These are phyloP conservation scores for Ophiosphaerella narmari DNA, from an alignment of 2,329 filamentous ascomycete genomes.

Conservation along the genomic window DNA sequence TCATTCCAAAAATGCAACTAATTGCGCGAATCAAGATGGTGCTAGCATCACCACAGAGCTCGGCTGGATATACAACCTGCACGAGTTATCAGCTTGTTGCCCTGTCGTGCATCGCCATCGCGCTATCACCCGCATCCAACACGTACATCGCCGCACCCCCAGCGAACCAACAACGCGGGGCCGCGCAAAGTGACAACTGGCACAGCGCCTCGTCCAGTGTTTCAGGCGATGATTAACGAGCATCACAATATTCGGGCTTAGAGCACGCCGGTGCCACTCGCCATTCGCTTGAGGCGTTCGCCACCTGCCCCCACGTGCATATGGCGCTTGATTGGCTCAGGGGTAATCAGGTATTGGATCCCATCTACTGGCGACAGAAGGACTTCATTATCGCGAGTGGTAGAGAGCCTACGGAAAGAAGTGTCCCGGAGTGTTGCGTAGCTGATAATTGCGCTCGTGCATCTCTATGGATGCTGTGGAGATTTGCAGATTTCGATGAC, in stretches of 20 bases:
- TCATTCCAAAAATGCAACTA: background rate
- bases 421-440: background rate
- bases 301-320: constrained; percentile 16
- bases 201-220: background rate
- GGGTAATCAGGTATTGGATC: background rate
- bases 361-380: background rate
- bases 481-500: background rate
- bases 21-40: background rate
- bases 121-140: background rate
- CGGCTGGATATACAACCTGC: background rate
- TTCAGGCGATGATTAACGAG: constrained; percentile 11
- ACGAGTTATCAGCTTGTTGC: background rate
- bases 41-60: constrained; percentile 2
- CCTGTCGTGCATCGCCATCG: background rate
- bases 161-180: background rate
- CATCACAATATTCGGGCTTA: background rate
- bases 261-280: background rate
- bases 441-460: background rate
- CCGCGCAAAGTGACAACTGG: constrained; percentile 9
- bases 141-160: background rate
- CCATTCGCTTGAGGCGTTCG: constrained; percentile 18
- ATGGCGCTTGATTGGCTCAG: constrained; percentile 21
- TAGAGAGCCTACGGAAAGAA: background rate
- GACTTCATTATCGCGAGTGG: background rate
- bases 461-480: constrained; percentile 7